These are phyloP conservation scores for Blastobotrys illinoisensis DNA, from an alignment of 1,139 yeast genomes.

Conservation along the genomic window DNA sequence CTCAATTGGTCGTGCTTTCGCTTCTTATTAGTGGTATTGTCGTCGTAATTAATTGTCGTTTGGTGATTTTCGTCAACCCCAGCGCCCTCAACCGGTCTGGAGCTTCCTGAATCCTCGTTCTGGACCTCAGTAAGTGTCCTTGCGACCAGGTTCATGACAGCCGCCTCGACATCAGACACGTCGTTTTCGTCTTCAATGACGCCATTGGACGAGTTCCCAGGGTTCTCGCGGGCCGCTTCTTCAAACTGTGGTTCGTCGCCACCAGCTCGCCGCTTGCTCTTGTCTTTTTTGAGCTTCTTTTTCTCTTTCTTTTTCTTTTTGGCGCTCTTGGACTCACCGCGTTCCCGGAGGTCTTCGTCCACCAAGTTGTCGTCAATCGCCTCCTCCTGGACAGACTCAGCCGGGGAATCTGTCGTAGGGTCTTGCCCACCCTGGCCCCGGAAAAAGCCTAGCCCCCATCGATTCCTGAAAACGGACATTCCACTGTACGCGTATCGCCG, in stretches of 20 bases:
- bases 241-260: background rate
- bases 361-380: background rate
- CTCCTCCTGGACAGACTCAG: background rate
- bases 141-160: slow-evolving; percentile 66
- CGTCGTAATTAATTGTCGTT: background rate
- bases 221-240: background rate
- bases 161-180: slow-evolving; percentile 54
- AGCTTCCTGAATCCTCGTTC: background rate
- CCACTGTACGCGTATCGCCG: background rate
- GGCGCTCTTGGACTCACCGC: background rate
- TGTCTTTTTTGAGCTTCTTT: background rate
- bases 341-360: background rate
- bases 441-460: slow-evolving; percentile 7
- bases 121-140: slow-evolving; percentile 38
- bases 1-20: slow-evolving; percentile 3
- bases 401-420: background rate
- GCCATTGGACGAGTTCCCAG: background rate
- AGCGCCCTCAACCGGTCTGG: background rate
- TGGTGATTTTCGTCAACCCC: background rate
- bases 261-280: background rate
- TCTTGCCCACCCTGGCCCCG: background rate
- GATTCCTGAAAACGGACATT: slow-evolving; percentile 6
- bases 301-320: background rate
- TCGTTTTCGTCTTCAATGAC: slow-evolving; percentile 9
- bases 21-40: slow-evolving; percentile 6